These are phyloP conservation scores for Curvularia sp. DNA, from an alignment of 2,329 filamentous ascomycete species.

Conservation along the genomic window DNA sequence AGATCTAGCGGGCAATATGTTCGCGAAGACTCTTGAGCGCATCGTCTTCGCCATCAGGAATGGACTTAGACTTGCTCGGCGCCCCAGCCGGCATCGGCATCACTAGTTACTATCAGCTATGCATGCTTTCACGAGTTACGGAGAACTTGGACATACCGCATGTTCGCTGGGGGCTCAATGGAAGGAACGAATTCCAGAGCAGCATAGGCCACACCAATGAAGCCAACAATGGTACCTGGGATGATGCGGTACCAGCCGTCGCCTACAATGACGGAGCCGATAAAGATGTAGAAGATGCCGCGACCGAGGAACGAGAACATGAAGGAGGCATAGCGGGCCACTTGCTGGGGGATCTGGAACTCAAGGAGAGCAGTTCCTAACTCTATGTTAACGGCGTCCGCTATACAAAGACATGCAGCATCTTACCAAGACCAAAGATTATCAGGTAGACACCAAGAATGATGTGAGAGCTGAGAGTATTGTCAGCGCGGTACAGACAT, in stretches of 20 bases:
- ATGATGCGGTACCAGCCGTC: constrained; percentile 71
- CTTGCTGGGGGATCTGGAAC: constrained; percentile 92
- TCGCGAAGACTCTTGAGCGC: constrained; percentile 36
- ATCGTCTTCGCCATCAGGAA: constrained; percentile 25
- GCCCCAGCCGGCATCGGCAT: constrained; percentile 61
- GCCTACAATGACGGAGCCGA: constrained; percentile 84
- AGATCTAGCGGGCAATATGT: constrained; percentile 8
- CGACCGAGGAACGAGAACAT: constrained; percentile 97
- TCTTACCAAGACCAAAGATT: constrained; percentile 84
- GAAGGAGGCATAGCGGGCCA: constrained; percentile 94
- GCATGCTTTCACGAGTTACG: not conserved
- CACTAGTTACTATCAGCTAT: constrained; percentile 42
- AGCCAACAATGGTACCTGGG: constrained; percentile 76
- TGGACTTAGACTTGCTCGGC: constrained; percentile 58
- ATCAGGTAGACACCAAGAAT: constrained; percentile 88
- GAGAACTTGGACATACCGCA: constrained; percentile 50
- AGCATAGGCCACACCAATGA: constrained; percentile 78
- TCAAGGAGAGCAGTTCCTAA: constrained; percentile 72
- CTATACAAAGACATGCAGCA: too few relatives aligned
- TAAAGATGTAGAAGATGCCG: constrained; percentile 95
- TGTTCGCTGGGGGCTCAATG: constrained; percentile 62
- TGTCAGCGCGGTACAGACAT: constrained; percentile 29
- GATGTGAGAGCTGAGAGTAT: constrained; percentile 65
- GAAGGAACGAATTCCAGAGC: constrained; percentile 59
- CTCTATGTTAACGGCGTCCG: constrained; percentile 24